phyloP scores from a whole-genome alignment of 805 yeast species.

The Pichia rugopelliculosa region DNA sequence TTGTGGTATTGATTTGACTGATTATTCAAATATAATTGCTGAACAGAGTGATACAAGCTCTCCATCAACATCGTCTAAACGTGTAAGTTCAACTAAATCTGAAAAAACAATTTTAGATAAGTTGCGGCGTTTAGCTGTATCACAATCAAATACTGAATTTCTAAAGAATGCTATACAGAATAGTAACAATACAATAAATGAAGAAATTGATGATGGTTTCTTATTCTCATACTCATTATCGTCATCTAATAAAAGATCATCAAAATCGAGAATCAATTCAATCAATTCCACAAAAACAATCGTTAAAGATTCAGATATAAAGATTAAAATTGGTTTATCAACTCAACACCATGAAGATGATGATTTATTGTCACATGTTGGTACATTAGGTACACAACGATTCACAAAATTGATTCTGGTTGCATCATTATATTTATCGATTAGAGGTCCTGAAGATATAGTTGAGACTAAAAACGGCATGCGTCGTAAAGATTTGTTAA shows the following conservation, averaged over 20 bases:
- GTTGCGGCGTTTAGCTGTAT: conserved; percentile 1
- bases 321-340: neutral
- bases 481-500: conserved; percentile 18
- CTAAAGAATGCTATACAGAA: neutral
- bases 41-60: neutral
- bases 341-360: conserved; percentile 5
- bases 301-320: neutral
- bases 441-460: conserved; percentile 13
- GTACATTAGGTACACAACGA: conserved; percentile 11
- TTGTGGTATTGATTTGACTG: neutral
- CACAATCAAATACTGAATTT: conserved; percentile 4
- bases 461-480: conserved; percentile 12
- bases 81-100: neutral
- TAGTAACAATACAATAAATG: neutral
- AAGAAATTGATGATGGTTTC: neutral
- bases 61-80: neutral
- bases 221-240: neutral
- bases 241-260: neutral
- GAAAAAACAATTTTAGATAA: conserved; percentile 1
- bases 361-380: conserved; percentile 6
- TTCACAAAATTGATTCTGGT: conserved; percentile 16
- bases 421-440: conserved; percentile 14
- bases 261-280: neutral
- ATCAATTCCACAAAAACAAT: neutral
- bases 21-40: neutral